Evolutionary conservation across 2,329 filamentous ascomycete genomes (phyloP), one percentile per base, ranked within the genome.

Genomic region (Leptoxyphium fumago): DNA sequence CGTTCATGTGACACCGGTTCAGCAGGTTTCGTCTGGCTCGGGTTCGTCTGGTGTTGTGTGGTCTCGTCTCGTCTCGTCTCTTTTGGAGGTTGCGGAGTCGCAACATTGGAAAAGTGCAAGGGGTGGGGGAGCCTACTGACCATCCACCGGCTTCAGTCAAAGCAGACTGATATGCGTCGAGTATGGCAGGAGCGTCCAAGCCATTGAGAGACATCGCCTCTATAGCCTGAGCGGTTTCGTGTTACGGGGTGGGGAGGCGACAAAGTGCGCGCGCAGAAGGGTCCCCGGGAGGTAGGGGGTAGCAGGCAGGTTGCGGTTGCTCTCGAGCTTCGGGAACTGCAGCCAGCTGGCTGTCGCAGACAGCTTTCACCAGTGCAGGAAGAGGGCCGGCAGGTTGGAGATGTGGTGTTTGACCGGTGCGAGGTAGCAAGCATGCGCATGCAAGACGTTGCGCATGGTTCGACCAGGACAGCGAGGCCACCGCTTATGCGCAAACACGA

Each of bases 191-290:
- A 68, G 78, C 75, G 69, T 95, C 88, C 67, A 96, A 74, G 52
- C 91, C 91, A 78, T 94, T 94, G 66, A 96, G 74, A 72, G 89
- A 95, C 89, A 96, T 96, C 56, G 54, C 55, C 34, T 45, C 36
- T 34, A 36, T 9, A 13, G 32, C 32, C 15, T 26, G 21, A 26
- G 21, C 21, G 21, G 21, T 26, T 26, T 26, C 21, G 21, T 26
- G 21, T 26, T 26, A 26, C 21, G 21, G 21, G 21, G 21, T n/a
- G n/a, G n/a, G n/a, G n/a, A n/a, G 21, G 4, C 21, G 21, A 26
- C n/a, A n/a, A 26, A 26, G 21, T 26, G 21, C 21, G 21, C 21
- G 21, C 21, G 21, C 21, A 26, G n/a, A n/a, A 26, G 7, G 21
- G 21, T 26, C 21, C 21, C 21, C 21, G 21, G 21, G 21, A 26